phyloP scores from a whole-genome alignment of 1,284 basidiomycete species.

The Microbotryum scabiosae region DNA sequence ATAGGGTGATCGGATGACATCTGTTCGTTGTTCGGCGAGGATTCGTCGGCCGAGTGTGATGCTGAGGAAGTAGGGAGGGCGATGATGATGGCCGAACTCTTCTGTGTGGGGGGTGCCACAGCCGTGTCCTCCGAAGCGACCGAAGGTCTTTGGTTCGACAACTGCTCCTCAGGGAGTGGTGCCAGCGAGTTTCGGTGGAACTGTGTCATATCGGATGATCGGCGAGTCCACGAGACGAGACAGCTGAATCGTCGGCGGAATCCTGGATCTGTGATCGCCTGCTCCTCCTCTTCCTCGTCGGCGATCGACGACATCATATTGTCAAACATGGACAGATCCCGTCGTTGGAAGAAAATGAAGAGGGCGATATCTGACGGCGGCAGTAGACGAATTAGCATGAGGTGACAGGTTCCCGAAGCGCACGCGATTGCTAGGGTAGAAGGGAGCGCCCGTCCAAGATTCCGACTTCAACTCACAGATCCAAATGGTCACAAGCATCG shows the following conservation, averaged over 20 bases:
- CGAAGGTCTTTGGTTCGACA: too few species aligned
- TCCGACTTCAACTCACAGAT: background rate
- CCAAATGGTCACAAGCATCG: conserved; percentile 12
- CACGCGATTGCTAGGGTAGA: background rate
- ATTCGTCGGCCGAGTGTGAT: background rate
- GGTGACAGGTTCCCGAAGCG: background rate
- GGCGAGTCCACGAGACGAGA: too few species aligned
- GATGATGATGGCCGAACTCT: background rate
- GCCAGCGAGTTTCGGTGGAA: background rate
- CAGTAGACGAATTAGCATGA: conserved; percentile 2
- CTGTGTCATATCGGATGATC: background rate
- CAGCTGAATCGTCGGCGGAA: background rate
- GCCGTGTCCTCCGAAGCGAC: too few species aligned
- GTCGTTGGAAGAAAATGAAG: conserved; percentile 16
- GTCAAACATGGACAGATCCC: conserved; percentile 13
- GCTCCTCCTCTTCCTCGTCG: background rate
- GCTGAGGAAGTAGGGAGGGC: background rate
- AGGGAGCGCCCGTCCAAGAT: too few species aligned
- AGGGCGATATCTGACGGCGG: conserved; percentile 4
- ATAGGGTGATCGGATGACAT: background rate
- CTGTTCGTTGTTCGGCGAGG: background rate
- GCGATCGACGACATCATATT: conserved; percentile 7
- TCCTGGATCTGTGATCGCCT: background rate
- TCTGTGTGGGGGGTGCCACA: too few species aligned
- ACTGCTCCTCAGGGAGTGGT: too few species aligned